These are phyloP conservation scores for Obelidium mucronatum DNA, from an alignment of 192 early-diverging fungal species.

Conservation along the genomic window DNA sequence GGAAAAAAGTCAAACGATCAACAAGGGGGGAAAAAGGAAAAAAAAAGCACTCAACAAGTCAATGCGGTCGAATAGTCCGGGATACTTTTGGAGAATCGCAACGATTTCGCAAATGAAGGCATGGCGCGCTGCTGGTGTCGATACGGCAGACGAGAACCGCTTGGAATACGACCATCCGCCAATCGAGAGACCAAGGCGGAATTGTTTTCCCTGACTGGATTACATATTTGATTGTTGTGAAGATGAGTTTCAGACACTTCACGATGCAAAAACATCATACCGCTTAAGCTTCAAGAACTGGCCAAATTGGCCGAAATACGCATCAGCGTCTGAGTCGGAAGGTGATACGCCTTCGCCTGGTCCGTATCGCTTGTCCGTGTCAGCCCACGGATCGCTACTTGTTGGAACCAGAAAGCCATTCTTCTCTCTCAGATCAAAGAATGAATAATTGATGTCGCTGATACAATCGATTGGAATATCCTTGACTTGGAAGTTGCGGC, in stretches of 20 bases:
- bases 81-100: slow-evolving; percentile 41
- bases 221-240: no score
- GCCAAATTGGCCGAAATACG: slow-evolving; percentile 55
- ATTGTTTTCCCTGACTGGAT: slow-evolving; percentile 43
- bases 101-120: slow-evolving; percentile 50
- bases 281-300: slow-evolving; percentile 59
- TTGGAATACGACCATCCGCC: slow-evolving; percentile 61
- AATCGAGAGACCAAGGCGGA: slow-evolving; percentile 55
- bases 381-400: slow-evolving; percentile 54
- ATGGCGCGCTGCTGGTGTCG: slow-evolving; percentile 25
- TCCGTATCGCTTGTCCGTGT: slow-evolving; percentile 53
- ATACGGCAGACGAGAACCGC: slow-evolving; percentile 57
- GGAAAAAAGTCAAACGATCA: background rate
- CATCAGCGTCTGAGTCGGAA: slow-evolving; percentile 43
- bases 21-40: background rate
- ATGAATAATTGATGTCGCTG: slow-evolving; percentile 60
- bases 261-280: background rate
- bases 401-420: slow-evolving; percentile 40
- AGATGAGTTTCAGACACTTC: no score
- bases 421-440: slow-evolving; percentile 51
- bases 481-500: slow-evolving; percentile 57
- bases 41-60: slow-evolving; percentile 41
- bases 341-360: slow-evolving; percentile 46
- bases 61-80: slow-evolving; percentile 53
- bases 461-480: slow-evolving; percentile 59